Evolutionary conservation across 495 filamentous ascomycete genomes (phyloP).

Genomic region (Ramalina intermedia): DNA sequence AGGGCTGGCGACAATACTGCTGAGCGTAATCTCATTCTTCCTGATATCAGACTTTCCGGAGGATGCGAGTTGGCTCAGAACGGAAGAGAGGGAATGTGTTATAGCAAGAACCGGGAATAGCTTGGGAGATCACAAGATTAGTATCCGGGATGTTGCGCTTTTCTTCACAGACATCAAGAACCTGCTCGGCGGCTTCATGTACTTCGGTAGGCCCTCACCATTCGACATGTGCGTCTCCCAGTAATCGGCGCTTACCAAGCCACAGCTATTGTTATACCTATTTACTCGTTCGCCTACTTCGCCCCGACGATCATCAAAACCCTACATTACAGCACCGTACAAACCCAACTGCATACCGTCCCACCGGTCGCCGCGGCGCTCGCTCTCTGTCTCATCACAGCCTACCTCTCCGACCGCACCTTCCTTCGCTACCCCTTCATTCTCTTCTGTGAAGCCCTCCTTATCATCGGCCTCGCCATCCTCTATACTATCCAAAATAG

Average conservation of each 20-base stretch:
- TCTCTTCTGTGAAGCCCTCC: constrained; percentile 30
- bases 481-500: constrained; percentile 42
- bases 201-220: constrained; percentile 13
- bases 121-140: background rate
- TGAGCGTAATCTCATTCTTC: constrained; percentile 19
- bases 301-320: constrained; percentile 27
- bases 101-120: constrained; percentile 7
- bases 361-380: constrained; percentile 31
- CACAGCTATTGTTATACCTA: constrained; percentile 13
- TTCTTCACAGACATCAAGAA: constrained; percentile 14
- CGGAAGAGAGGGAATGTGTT: constrained; percentile 13
- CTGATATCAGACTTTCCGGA: constrained; percentile 23
- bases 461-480: constrained; percentile 45
- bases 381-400: constrained; percentile 44
- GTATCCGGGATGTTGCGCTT: constrained; percentile 1
- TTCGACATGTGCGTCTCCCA: background rate
- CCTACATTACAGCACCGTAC: constrained; percentile 28
- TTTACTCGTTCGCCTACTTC: constrained; percentile 18
- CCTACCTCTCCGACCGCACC: constrained; percentile 39
- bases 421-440: constrained; percentile 43
- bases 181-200: constrained; percentile 16
- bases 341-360: constrained; percentile 35
- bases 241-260: background rate
- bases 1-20: constrained; percentile 11
- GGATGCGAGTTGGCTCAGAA: constrained; percentile 16